phyloP scores from a whole-genome alignment of 2,329 filamentous ascomycete genomes.

The Rutstroemia sp. region DNA sequence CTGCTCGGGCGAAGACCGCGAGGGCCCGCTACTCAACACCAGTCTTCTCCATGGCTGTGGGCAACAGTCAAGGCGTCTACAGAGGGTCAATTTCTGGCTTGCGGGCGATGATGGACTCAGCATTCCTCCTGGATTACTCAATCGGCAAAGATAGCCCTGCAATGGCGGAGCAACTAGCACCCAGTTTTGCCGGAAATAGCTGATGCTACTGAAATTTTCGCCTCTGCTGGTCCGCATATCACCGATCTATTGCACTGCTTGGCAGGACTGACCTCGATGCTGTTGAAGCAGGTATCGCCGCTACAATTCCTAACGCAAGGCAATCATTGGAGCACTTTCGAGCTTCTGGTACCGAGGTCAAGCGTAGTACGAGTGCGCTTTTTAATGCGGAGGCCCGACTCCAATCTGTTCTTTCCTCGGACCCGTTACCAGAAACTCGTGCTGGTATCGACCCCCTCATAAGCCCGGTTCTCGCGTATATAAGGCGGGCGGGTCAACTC shows the following conservation, averaged over 20 bases:
- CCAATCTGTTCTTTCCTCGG: not conserved
- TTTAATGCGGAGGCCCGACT: not conserved
- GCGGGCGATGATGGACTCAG: not conserved
- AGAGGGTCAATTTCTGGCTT: not conserved
- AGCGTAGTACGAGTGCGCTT: not conserved
- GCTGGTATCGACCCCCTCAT: not conserved
- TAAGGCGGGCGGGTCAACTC: not conserved
- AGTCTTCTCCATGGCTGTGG: not conserved
- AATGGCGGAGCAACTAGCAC: not conserved
- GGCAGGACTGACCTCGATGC: not conserved
- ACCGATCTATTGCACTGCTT: not conserved
- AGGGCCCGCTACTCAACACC: not conserved
- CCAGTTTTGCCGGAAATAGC: not conserved
- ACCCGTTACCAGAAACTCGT: not conserved
- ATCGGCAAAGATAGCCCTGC: not conserved
- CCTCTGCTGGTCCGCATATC: not conserved
- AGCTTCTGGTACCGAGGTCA: not conserved
- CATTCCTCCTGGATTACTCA: not conserved
- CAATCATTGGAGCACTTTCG: constrained; percentile 1
- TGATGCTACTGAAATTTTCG: not conserved
- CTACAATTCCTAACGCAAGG: not conserved
- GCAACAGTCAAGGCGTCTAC: not conserved
- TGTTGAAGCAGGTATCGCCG: not conserved
- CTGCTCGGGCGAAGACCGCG: not conserved
- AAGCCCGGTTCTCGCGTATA: not conserved